Evolutionary conservation across 2,329 filamentous ascomycete species (phyloP).

Genomic region (Paramyrothecium sp.): DNA sequence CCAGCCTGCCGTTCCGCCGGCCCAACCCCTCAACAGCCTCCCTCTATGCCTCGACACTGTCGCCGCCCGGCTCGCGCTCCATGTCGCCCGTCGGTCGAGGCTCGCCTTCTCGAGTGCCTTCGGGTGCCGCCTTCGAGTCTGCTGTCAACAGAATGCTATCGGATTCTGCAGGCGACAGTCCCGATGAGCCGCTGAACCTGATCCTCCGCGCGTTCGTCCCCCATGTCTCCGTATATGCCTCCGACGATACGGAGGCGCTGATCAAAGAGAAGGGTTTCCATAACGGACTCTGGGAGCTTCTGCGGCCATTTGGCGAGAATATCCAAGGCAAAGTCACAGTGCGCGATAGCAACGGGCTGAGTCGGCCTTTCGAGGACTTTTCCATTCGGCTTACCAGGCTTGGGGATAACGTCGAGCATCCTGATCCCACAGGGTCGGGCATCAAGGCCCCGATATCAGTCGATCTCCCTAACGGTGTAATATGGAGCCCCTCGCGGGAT

Average conservation of each 20-base stretch:
- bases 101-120: slow-evolving; percentile 54
- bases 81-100: slow-evolving; percentile 64
- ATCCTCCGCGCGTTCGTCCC: slow-evolving; percentile 86
- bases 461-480: slow-evolving; percentile 25
- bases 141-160: slow-evolving; percentile 42
- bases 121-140: slow-evolving; percentile 57
- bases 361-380: slow-evolving; percentile 84
- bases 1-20: slow-evolving; percentile 50
- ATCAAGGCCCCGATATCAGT: slow-evolving; percentile 33
- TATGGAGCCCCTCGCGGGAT: slow-evolving; percentile 26
- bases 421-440: slow-evolving; percentile 35
- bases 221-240: slow-evolving; percentile 84
- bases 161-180: slow-evolving; percentile 41
- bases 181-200: slow-evolving; percentile 59
- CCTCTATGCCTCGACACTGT: slow-evolving; percentile 63
- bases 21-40: slow-evolving; percentile 59
- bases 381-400: slow-evolving; percentile 81
- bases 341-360: slow-evolving; percentile 83
- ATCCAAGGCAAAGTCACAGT: slow-evolving; percentile 87
- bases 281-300: slow-evolving; percentile 77
- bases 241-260: slow-evolving; percentile 78
- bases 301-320: slow-evolving; percentile 87
- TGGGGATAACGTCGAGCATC: slow-evolving; percentile 54
- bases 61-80: slow-evolving; percentile 66
- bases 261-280: slow-evolving; percentile 81